A percentile compares a stretch with the other conserved stretches of the same genome.
Evolutionary conservation across 768 basidiomycete genomes (phyloP).

Genomic region (Mycena filopes): DNA sequence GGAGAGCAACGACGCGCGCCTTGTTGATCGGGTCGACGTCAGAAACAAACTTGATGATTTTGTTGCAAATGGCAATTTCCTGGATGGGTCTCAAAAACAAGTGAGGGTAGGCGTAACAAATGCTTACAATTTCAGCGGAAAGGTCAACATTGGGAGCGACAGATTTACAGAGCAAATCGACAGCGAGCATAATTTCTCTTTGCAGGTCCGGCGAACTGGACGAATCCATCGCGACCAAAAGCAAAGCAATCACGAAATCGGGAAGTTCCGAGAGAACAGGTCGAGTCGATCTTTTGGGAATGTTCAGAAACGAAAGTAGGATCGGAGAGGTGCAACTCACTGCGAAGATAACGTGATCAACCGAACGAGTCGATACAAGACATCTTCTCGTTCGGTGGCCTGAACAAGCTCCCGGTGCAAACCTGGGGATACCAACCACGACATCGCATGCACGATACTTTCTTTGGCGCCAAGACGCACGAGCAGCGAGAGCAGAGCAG

Average conservation of each 20-base stretch:
- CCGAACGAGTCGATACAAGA: constrained; percentile 53
- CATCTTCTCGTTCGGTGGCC: constrained; percentile 39
- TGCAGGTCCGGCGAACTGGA: constrained; percentile 55
- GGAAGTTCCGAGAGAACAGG: constrained; percentile 54
- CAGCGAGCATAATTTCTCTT: constrained; percentile 55
- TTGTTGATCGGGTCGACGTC: constrained; percentile 60
- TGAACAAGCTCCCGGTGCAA: constrained; percentile 30
- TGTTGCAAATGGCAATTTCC: constrained; percentile 60
- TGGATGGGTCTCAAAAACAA: constrained; percentile 37
- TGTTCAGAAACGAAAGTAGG: constrained; percentile 8
- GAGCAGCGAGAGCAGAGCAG: constrained; percentile 49
- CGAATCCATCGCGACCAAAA: constrained; percentile 68
- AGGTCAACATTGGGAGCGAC: constrained; percentile 46
- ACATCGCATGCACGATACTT: constrained; percentile 45
- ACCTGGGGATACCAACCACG: constrained; percentile 38
- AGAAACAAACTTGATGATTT: constrained; percentile 52
- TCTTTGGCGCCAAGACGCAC: constrained; percentile 57
- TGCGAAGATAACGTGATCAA: constrained; percentile 55
- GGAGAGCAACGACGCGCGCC: constrained; percentile 58
- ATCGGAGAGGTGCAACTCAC: constrained; percentile 54
- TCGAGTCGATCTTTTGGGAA: constrained; percentile 44
- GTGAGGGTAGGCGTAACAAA: constrained; percentile 15
- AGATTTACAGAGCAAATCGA: constrained; percentile 59
- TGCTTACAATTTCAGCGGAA: constrained; percentile 41
- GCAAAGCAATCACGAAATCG: constrained; percentile 59